phyloP scores from a whole-genome alignment of 2,329 filamentous ascomycete genomes.

The Teratosphaeria nubilosa region DNA sequence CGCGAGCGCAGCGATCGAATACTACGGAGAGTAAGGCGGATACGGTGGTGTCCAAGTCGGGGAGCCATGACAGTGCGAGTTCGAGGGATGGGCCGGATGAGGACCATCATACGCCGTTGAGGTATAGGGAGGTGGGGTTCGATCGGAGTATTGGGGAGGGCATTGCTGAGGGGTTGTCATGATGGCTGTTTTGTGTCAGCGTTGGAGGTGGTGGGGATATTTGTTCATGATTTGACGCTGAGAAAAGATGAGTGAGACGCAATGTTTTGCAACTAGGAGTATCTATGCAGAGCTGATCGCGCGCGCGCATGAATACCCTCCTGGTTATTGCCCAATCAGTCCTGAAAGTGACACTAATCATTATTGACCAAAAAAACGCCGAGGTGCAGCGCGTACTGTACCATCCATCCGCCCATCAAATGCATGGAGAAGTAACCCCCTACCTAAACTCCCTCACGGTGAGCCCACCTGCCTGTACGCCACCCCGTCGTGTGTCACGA shows the following conservation, averaged over 20 bases:
- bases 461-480: not conserved
- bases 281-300: too few species aligned
- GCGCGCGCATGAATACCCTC: too few species aligned
- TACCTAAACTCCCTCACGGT: not conserved
- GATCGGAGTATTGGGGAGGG: conserved; percentile 79
- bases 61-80: conserved; percentile 18
- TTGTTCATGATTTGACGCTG: too few species aligned
- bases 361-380: not conserved
- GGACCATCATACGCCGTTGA: conserved; percentile 40
- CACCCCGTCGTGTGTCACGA: not conserved
- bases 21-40: conserved; percentile 12
- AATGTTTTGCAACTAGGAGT: too few species aligned
- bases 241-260: too few species aligned
- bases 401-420: not conserved
- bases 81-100: conserved; percentile 23
- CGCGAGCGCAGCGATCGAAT: not conserved
- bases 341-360: not conserved
- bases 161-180: conserved; percentile 62
- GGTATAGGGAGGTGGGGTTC: conserved; percentile 41
- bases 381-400: not conserved
- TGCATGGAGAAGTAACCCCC: not conserved
- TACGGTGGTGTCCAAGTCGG: conserved; percentile 13
- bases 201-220: too few species aligned
- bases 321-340: not conserved
- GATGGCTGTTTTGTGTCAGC: not conserved